Base-by-base conservation (phyloP, 2,329 filamentous ascomycete species). In the Penicillium brevicompactum region DNA sequence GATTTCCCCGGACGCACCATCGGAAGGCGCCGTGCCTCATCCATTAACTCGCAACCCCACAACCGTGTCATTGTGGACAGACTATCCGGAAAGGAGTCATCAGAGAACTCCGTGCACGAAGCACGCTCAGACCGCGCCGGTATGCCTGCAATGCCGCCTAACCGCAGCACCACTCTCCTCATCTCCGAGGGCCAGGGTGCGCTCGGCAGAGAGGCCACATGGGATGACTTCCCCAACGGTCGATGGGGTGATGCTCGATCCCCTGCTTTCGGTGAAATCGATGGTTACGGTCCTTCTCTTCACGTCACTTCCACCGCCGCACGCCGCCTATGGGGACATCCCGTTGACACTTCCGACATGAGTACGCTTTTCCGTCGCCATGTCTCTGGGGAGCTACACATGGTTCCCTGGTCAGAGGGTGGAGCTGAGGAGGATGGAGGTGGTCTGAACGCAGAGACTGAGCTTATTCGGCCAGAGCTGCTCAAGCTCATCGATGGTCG, bases 171-270 rank as follows among this genome's bases (percentile, higher is more conserved):
- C 71, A 94, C 91, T 1, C 83, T 97, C 9, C 91, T 92, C 27
- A 97, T 97, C 55, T 96, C 92, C 0, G 93, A 97, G 76, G 93
- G 94, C 5, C 89, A 96, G 68, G 94, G 93, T 22, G 84, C 89
- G 3, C 80, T 97, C 6, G 94, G 93, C 10, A 84, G 94, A 47
- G 93, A 97, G 79, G 94, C 94, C 32, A 99, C 94, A 0, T 99
- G 94, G 94, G 94, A 99, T 68, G 94, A 99, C 67, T 99, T 92
- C 74, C 93, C 93, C 60, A 97, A 97, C 78, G 94, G 93, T 27
- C 86, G 93, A 52, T 97, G 93, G 87, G 93, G 93, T 70, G 93
- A 97, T 68, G 90, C 92, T 4, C 85, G 93, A 49, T 96, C 92
- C 2, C 92, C 92, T 1, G 93, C 93, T 0, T 97, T 96, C 70